Conservation (phyloP, 1,139 yeast genomes). For the Taiozyma sp. region DNA sequence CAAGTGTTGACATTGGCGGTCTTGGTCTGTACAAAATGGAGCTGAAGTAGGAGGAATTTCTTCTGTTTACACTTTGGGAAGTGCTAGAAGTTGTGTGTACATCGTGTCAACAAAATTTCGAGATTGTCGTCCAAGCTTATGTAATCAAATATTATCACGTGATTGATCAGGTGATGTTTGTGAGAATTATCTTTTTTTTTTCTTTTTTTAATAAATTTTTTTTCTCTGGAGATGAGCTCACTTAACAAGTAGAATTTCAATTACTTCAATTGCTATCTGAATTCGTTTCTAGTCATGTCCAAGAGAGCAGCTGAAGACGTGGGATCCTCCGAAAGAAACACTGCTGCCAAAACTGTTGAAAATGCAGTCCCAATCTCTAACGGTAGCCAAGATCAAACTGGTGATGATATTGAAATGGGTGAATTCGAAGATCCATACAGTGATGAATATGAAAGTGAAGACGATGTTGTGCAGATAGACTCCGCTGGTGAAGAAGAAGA, state of each 20-base stretch:
- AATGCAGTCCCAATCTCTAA: conserved; percentile 29
- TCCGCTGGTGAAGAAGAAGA: conserved; percentile 62
- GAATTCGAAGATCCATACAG: conserved; percentile 94
- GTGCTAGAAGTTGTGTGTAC: background rate
- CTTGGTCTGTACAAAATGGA: background rate
- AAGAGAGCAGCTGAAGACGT: conserved; percentile 53
- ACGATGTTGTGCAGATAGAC: conserved; percentile 75
- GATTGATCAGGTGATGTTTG: background rate
- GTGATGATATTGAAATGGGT: conserved; percentile 63
- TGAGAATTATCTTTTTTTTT: background rate
- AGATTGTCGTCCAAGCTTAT: background rate
- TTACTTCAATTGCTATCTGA: background rate
- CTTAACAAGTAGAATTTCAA: background rate
- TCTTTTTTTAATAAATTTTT: background rate
- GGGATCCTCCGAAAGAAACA: conserved; percentile 30
- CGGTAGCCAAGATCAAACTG: conserved; percentile 22
- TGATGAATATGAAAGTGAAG: conserved; percentile 93
- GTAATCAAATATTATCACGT: background rate
- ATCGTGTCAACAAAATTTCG: background rate
- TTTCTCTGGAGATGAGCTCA: background rate
- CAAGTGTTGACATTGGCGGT: background rate
- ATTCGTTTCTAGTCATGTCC: conserved; percentile 38
- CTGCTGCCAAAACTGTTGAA: conserved; percentile 30
- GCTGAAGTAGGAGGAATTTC: background rate
- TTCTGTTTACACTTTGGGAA: background rate